phyloP scores from a whole-genome alignment of 495 filamentous ascomycete genomes.

The Daldinia loculata region DNA sequence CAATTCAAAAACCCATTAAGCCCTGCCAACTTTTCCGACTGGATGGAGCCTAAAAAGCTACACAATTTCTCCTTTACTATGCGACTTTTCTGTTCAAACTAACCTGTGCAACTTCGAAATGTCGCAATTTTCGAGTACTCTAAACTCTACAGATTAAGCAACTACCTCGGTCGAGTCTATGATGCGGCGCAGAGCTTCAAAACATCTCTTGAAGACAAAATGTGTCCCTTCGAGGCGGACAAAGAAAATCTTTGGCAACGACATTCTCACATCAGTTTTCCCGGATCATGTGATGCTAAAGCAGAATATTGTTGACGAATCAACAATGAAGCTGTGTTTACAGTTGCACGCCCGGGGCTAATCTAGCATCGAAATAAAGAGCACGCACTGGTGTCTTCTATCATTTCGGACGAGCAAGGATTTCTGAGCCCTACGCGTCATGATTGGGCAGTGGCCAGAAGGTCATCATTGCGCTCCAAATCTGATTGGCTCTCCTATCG shows the following conservation, averaged over 20 bases:
- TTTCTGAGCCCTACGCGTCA: constrained; percentile 42
- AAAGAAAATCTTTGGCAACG: constrained; percentile 32
- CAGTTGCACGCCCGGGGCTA: constrained; percentile 17
- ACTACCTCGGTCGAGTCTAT: background rate
- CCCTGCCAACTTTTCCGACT: constrained; percentile 13
- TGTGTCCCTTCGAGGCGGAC: constrained; percentile 11
- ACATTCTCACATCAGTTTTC: constrained; percentile 34
- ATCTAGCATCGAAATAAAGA: constrained; percentile 13
- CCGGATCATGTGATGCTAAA: constrained; percentile 39
- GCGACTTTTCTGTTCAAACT: constrained; percentile 22
- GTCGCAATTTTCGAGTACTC: background rate
- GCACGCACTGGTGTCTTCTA: constrained; percentile 31
- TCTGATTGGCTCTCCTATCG: constrained; percentile 43
- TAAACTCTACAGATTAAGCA: background rate
- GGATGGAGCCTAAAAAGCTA: constrained; percentile 18
- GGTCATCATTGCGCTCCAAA: constrained; percentile 44
- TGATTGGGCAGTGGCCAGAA: constrained; percentile 39
- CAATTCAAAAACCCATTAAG: constrained; percentile 2
- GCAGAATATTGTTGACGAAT: constrained; percentile 27
- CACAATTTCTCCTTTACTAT: constrained; percentile 26
- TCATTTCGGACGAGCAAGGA: constrained; percentile 45
- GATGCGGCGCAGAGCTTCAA: constrained; percentile 1
- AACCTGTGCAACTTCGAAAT: constrained; percentile 20
- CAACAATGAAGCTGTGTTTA: constrained; percentile 33
- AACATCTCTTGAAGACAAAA: background rate